Base-by-base conservation (phyloP, 2,329 filamentous ascomycete species). In the Monilinia polystroma region DNA sequence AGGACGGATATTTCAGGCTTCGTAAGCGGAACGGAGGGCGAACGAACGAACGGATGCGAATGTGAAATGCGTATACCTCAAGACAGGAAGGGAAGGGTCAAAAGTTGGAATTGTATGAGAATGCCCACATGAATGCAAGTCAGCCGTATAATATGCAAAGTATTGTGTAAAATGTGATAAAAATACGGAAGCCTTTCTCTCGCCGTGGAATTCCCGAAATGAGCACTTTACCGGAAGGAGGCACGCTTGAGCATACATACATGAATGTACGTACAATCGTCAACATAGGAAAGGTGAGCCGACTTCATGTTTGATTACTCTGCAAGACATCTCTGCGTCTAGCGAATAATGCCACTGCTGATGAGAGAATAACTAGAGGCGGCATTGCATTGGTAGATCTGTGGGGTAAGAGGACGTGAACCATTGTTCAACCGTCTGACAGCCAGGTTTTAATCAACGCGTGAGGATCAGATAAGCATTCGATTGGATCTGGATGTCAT, bases 261-360 rank as follows among this genome's bases (percentile, higher is more conserved):
- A 16, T 45, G 16, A 51, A 26, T 62, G 14, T 62, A 62, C 29
- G 58, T 62, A 62, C 32, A 62, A 20, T 8, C 8, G 20, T n/a
- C 29, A 59, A 49, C 32, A 58, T 5, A 65, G 63, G 20, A 26
- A 29, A 65, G 16, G 35, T 23, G 29, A 38, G n/a, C n/a, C 12
- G 45, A 20, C 45, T 23, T 49, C 20, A 49, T 23, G 47, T 59
- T 47, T 32, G 41, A 59, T 64, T 65, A 52, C 32, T 43, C 32
- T 65, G 63, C 63, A 59, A 65, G 54, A 65, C 54, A 65, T 65
- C 55, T 12, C 38, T 59, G 63, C 54, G 8, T 65, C 43, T 43
- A n/a, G 55, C 63, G 23, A 65, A 62, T 62, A 5, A 52, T 47
- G 53, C 29, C 53, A 52, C 16, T 11, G 23, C 29, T 59, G 43